Base-by-base conservation (phyloP, 306 rosid genomes). In the Cicer yamashitae region DNA sequence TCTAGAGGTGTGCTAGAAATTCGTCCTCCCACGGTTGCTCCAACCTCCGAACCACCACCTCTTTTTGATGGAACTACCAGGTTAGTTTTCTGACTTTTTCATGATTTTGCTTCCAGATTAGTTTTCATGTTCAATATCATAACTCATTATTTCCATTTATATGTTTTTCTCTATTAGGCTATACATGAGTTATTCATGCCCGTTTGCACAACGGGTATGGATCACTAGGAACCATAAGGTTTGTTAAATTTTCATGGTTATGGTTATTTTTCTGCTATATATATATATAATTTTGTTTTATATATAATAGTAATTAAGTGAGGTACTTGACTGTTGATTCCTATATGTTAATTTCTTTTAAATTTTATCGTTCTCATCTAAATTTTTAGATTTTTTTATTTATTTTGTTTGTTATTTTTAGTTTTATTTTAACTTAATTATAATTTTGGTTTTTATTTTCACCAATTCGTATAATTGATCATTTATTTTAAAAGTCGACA, bases 161-260 rank as follows among this genome's bases (percentile, higher is more conserved):
- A 10, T 74, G 10, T 13, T 48, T 47, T 10, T 43, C 52, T 53
- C 14, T 73, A 17, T 6, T 7, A 91, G 92, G 84, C 17, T 91
- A 83, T 89, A 91, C 73, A 79, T 63, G 40, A 60, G 38, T 71
- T 88, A 83, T 54, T 0, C 66, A 0, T 89, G 96, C 67, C 96
- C 96, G 13, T 91, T 39, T 86, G 96, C 91, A 7, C 96, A 91
- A 73, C 89, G 93, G 10, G 86, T 56, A 57, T 91, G 97, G 97
- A 86, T 91, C 83, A 72, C 88, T 40, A 84, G 91, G 84, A 91
- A 91, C 43, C 84, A 79, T 7, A 91, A 88, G 93, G 97, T 91
- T 91, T 41, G 6, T 61, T 37, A 5, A 57, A 57, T 57, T 22
- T 22, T 10, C 1, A 63, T 63, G 48, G 13, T 63, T 40, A 5